Evolutionary conservation across 2,329 filamentous ascomycete genomes (phyloP), one percentile per base, ranked within the genome.

Genomic region (Exophiala mesophila): DNA sequence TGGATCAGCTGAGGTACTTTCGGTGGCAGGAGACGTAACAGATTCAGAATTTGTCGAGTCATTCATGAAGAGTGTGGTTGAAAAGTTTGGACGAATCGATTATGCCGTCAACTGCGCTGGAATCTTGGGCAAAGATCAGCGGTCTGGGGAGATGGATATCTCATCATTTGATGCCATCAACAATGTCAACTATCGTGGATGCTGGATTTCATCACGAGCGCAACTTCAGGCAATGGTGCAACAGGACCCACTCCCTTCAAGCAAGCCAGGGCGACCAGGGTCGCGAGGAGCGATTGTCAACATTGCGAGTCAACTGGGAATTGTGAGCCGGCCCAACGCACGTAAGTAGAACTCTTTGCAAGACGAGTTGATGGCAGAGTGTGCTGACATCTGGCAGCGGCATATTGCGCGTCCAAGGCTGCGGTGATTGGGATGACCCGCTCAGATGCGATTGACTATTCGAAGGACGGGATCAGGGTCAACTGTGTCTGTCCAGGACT

Each of bases 101-200:
- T 79, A 78, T 53, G 69, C 68, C 0, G 70, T 78, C 7, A 74
- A 73, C 43, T 77, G 73, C 38, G 76, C 75, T 0, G 76, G 76
- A 0, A 65, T 78, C 3, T 52, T 73, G 2, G 69, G 70, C 3
- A 57, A 60, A 3, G 57, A 63, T 5, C 59, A 65, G 28, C 62
- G 66, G n/a, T 69, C 70, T 1, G 51, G 65, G 19, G 74, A 78
- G 34, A 73, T 67, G n/a, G 55, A 64, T 0, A 57, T 64, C 1
- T 63, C 64, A 1, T 63, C 63, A 7, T 79, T 78, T 32, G 74
- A 79, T 39, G 62, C 61, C 4, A 64, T 79, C 32, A 77, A 70
- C 19, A 66, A 62, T 29, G 65, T 78, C 53, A 80, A 80, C 49
- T 77, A 77, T 49, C 66, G 67, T 10, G 74, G 64, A 1, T 68